Conservation (phyloP, 805 yeast genomes). For the Candida krabiensis region DNA sequence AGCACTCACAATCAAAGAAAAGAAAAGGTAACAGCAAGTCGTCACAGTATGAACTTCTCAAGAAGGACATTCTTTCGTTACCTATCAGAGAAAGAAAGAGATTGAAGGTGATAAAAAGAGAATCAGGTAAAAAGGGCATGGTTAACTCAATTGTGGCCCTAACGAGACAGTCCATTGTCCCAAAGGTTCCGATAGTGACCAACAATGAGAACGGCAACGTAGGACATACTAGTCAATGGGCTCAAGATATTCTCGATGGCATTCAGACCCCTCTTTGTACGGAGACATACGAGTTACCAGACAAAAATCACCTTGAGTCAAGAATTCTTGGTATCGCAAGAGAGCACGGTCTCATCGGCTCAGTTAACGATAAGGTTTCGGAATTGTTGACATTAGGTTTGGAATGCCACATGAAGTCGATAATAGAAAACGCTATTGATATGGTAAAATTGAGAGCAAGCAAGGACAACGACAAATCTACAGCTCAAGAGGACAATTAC, state of each 20-base stretch:
- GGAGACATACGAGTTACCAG: slow-evolving; percentile 82
- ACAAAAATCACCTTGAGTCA: slow-evolving; percentile 61
- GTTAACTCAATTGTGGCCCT: slow-evolving; percentile 66
- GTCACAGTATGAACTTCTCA: slow-evolving; percentile 76
- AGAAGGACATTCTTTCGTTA: slow-evolving; percentile 81
- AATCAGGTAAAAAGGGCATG: slow-evolving; percentile 76
- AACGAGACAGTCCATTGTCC: slow-evolving; percentile 71
- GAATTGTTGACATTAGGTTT: slow-evolving; percentile 79
- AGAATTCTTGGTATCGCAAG: slow-evolving; percentile 81
- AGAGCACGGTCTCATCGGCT: slow-evolving; percentile 86
- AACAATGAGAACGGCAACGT: slow-evolving; percentile 22
- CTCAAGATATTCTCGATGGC: slow-evolving; percentile 87
- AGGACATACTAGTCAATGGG: slow-evolving; percentile 71
- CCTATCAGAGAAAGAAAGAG: slow-evolving; percentile 84
- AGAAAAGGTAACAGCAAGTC: slow-evolving; percentile 53
- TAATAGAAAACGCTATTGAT: slow-evolving; percentile 74
- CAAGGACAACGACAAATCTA: slow-evolving; percentile 23
- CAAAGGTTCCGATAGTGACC: slow-evolving; percentile 78
- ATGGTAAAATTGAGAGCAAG: slow-evolving; percentile 61
- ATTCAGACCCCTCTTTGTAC: slow-evolving; percentile 77
- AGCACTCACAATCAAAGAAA: slow-evolving; percentile 29
- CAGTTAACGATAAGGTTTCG: slow-evolving; percentile 72
- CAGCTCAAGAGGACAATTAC: slow-evolving; percentile 4
- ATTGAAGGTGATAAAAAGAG: slow-evolving; percentile 78
- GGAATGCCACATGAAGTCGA: slow-evolving; percentile 72